Evolutionary conservation across 768 basidiomycete genomes (phyloP).

Genomic region (Russula sp.): DNA sequence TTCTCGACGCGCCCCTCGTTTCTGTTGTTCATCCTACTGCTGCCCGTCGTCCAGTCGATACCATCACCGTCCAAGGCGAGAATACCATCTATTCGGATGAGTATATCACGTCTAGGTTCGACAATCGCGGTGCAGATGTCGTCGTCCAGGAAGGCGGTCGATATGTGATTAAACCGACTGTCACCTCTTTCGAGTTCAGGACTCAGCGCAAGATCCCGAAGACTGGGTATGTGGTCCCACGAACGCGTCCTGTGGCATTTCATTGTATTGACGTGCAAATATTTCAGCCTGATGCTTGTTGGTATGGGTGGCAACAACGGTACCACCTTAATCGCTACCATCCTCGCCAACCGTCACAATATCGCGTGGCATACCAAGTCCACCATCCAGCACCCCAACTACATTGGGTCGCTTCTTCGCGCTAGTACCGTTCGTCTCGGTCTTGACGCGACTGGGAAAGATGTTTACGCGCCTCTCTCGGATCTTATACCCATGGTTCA

Average conservation of each 20-base stretch:
- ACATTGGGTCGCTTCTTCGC: conserved; percentile 93
- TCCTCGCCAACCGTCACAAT: conserved; percentile 93
- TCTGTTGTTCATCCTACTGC: conserved; percentile 81
- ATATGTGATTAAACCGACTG: conserved; percentile 72
- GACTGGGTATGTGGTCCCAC: conserved; percentile 62
- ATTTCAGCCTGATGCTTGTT: conserved; percentile 85
- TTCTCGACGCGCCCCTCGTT: conserved; percentile 62
- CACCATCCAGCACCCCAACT: conserved; percentile 91
- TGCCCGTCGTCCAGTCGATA: conserved; percentile 60
- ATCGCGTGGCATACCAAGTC: conserved; percentile 93
- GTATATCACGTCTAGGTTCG: conserved; percentile 75
- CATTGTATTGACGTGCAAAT: conserved; percentile 12
- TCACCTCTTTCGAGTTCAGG: conserved; percentile 83
- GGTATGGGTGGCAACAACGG: conserved; percentile 98
- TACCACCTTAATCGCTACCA: conserved; percentile 85
- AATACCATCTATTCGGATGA: conserved; percentile 78
- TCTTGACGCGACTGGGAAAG: conserved; percentile 73
- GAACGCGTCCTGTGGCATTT: neutral
- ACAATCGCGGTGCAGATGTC: conserved; percentile 73
- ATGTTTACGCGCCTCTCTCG: conserved; percentile 86
- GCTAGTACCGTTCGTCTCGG: conserved; percentile 94
- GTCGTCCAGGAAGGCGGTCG: conserved; percentile 59
- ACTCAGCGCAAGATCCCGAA: conserved; percentile 80
- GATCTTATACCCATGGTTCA: conserved; percentile 97
- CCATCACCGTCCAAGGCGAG: conserved; percentile 76